Evolutionary conservation across 345 rosid species (phyloP).

Genomic region (Eucalyptus decipiens): DNA sequence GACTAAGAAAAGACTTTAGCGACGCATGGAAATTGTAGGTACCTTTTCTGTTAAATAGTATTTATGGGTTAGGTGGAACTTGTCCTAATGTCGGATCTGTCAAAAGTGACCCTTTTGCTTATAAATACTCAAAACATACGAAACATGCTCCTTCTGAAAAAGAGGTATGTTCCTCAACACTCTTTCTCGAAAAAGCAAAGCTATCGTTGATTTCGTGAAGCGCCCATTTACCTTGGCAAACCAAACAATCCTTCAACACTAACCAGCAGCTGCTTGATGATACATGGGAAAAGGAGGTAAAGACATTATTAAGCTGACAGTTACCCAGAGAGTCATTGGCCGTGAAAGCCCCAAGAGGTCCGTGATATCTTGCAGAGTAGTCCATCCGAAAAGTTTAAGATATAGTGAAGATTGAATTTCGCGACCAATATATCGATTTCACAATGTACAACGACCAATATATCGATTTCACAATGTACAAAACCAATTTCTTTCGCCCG

Average conservation of each 20-base stretch:
- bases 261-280: not conserved
- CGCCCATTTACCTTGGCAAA: not conserved
- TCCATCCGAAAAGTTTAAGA: not conserved
- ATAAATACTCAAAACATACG: not conserved
- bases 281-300: not conserved
- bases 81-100: not conserved
- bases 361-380: not conserved
- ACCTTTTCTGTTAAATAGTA: not conserved
- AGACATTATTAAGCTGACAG: not conserved
- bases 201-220: not conserved
- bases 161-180: not conserved
- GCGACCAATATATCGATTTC: not conserved
- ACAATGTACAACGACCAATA: not conserved
- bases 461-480: not conserved
- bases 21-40: not conserved
- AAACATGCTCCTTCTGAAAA: not conserved
- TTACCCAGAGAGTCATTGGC: not conserved
- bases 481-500: not conserved
- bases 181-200: not conserved
- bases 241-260: not conserved
- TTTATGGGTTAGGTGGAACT: not conserved
- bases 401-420: not conserved
- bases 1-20: not conserved
- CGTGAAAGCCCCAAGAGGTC: not conserved
- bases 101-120: not conserved